Evolutionary conservation across 768 basidiomycete genomes (phyloP), one percentile per base, ranked within the genome.

Genomic region (Punctularia strigosozonata): DNA sequence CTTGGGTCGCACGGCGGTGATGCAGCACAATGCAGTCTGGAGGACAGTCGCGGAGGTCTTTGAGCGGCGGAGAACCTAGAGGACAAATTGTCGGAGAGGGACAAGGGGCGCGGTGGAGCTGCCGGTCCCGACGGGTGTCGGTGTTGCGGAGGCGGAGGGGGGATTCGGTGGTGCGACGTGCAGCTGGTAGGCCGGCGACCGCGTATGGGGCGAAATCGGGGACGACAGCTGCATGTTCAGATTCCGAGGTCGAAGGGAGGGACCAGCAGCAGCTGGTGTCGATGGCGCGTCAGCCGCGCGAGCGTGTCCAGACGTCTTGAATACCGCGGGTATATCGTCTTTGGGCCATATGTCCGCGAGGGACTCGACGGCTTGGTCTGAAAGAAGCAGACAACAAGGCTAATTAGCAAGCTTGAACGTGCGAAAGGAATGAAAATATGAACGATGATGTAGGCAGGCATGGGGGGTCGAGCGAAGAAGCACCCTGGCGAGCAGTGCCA

Each of bases 21-120:
- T 63, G 53, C 91, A 92, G 54, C 89, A 88, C 0, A 89, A 61
- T 0, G 90, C 89, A 0, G 87, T 84, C 54, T 92, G 88, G 6
- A 94, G 68, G 3, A 89, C 84, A 31, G 71, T 75, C 31, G 80
- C 83, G 4, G 85, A 83, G 0, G 88, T 91, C 34, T 85, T 73
- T 10, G 86, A 90, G 25, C 90, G 80, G 37, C 85, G 73, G 12
- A 94, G 69, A 6, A 91, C 83, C 59, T 94, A 88, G 53, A 87
- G 82, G 21, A 94, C 85, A 50, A 94, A 94, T 4, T 70, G 66
- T 46, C 73, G 78, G 46, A 87, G 69, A 6, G 82, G 78, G 6
- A 75, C 61, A 13, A 75, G 53, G 34, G 49, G 8, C 39, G 50
- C 12, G 50, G 45, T 21, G 32, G 31, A 21, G 45, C 44, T 38